phyloP scores from a whole-genome alignment of 352 stramenopile species.

The Chrysophaeum taylorii region DNA sequence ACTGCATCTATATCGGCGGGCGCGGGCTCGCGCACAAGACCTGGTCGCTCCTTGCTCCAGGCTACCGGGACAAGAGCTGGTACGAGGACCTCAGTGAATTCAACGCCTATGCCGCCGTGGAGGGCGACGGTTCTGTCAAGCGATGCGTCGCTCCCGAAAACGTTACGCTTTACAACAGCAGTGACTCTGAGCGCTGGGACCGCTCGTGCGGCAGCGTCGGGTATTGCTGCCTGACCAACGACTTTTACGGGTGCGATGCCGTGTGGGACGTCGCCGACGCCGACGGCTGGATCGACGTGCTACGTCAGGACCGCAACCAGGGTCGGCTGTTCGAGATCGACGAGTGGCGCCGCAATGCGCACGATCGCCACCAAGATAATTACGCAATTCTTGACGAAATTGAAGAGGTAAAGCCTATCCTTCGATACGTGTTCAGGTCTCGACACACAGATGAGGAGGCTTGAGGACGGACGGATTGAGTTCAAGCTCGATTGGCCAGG shows the following conservation, averaged over 20 bases:
- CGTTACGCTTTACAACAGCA: background rate
- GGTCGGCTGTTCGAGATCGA: background rate
- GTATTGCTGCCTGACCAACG: constrained; percentile 17
- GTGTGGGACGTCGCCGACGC: constrained; percentile 10
- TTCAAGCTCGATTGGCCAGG: constrained; percentile 13
- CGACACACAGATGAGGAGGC: constrained; percentile 15
- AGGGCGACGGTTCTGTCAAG: too few relatives aligned
- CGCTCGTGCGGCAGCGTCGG: background rate
- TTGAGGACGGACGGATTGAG: background rate
- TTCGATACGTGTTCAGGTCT: too few relatives aligned
- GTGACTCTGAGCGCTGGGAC: background rate
- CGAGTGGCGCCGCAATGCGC: background rate
- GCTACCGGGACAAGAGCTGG: constrained; percentile 12
- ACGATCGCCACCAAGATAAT: background rate
- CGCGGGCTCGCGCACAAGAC: constrained; percentile 7
- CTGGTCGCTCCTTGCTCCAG: constrained; percentile 16
- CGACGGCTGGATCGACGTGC: constrained; percentile 12
- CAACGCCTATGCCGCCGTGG: background rate
- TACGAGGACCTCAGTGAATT: background rate
- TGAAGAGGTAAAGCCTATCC: too few relatives aligned
- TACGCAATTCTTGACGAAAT: constrained; percentile 23
- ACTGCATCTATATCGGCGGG: constrained; percentile 19
- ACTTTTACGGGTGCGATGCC: constrained; percentile 16
- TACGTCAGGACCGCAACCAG: constrained; percentile 10
- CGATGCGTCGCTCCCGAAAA: background rate